Evolutionary conservation across 2,329 filamentous ascomycete genomes (phyloP).

Genomic region (Clarireedia hainanense): DNA sequence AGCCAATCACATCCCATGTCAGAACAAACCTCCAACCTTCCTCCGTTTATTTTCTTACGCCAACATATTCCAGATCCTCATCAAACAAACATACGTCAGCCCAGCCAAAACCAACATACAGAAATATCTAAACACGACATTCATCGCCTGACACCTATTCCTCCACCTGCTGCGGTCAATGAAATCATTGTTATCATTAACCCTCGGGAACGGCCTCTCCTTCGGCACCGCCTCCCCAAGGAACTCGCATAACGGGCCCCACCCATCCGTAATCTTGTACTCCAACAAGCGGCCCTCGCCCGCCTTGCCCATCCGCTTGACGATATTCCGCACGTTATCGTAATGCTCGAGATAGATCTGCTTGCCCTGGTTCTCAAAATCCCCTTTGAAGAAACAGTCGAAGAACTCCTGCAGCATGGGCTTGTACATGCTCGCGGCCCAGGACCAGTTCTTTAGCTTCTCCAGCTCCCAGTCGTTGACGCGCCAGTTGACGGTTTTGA

Average conservation of each 20-base stretch:
- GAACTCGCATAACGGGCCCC: slow-evolving; percentile 15
- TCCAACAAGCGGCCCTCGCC: slow-evolving; percentile 8
- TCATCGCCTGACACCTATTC: slow-evolving; percentile 6
- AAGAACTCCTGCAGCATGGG: slow-evolving; percentile 3
- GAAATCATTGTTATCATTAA: slow-evolving; percentile 7
- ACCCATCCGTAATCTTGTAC: slow-evolving; percentile 15
- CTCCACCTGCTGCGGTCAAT: slow-evolving; percentile 7
- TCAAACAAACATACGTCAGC: neutral
- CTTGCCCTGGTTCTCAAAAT: slow-evolving; percentile 5
- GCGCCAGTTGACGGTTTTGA: slow-evolving; percentile 7
- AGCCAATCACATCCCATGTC: too few relatives aligned
- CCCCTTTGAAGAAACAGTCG: slow-evolving; percentile 4
- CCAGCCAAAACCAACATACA: neutral
- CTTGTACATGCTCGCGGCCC: slow-evolving; percentile 9
- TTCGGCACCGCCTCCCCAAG: slow-evolving; percentile 14
- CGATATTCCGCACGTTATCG: slow-evolving; percentile 4
- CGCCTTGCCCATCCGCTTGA: neutral
- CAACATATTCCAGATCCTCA: slow-evolving; percentile 6
- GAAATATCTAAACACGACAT: slow-evolving; percentile 3
- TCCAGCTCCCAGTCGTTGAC: slow-evolving; percentile 6
- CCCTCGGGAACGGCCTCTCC: slow-evolving; percentile 1
- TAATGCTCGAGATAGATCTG: slow-evolving; percentile 3
- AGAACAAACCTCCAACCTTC: too few relatives aligned
- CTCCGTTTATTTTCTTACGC: neutral
- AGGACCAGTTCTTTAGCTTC: slow-evolving; percentile 1